These are phyloP conservation scores for Cornus florida DNA, from an alignment of 148 eudicot species.

Conservation along the genomic window DNA sequence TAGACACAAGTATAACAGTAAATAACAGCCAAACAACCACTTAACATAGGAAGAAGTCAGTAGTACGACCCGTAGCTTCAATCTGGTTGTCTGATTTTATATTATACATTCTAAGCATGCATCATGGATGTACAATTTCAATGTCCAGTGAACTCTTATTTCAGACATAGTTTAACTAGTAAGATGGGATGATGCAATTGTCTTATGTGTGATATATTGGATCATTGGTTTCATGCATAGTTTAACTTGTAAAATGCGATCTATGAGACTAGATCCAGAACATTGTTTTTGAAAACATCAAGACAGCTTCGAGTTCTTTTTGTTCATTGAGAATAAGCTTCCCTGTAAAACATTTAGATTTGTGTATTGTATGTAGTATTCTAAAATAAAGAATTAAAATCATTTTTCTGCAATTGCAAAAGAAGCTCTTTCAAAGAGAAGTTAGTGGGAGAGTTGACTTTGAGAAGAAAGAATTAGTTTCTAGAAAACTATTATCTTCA, in stretches of 20 bases:
- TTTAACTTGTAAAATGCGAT: no score
- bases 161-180: neutral
- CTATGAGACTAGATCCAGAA: no score
- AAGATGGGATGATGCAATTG: neutral
- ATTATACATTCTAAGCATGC: neutral
- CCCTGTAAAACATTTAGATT: no score
- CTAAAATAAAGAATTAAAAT: neutral
- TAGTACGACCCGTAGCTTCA: no score
- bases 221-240: neutral
- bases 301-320: no score
- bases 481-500: no score
- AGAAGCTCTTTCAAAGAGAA: no score
- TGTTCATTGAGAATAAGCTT: no score
- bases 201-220: neutral
- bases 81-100: neutral
- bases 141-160: neutral
- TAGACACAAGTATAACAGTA: neutral
- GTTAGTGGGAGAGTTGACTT: no score
- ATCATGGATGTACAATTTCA: neutral
- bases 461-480: no score
- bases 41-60: no score
- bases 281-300: no score
- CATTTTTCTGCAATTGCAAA: neutral
- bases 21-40: neutral
- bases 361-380: neutral